Evolutionary conservation across 345 rosid species (phyloP).

Genomic region (Eucalyptus pumila): DNA sequence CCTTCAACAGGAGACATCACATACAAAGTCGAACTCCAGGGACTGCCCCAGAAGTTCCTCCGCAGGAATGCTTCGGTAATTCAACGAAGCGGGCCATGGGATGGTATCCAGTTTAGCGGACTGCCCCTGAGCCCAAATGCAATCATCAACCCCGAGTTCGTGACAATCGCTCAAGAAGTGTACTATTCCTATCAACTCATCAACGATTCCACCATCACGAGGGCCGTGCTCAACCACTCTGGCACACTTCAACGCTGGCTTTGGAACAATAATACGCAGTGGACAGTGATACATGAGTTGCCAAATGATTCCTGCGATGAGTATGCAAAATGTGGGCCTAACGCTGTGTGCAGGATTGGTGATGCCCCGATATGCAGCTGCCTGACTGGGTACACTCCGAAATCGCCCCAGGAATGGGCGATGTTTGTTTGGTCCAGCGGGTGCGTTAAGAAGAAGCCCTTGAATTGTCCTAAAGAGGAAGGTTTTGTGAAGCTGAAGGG

Average conservation of each 20-base stretch:
- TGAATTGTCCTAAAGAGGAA: neutral
- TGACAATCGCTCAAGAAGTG: neutral
- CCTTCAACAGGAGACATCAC: constrained; percentile 21
- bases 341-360: neutral
- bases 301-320: neutral
- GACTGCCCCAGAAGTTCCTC: constrained; percentile 5
- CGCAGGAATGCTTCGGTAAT: neutral
- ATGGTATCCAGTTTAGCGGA: constrained; percentile 1
- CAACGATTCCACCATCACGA: neutral
- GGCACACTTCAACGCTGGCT: neutral
- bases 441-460: neutral
- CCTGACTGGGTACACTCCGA: neutral
- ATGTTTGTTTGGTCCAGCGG: neutral
- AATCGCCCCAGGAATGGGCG: neutral
- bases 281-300: neutral
- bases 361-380: neutral
- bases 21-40: neutral
- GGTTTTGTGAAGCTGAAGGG: constrained; percentile 3
- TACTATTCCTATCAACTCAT: neutral
- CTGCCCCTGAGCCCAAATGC: neutral
- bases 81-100: constrained; percentile 18
- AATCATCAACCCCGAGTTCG: neutral
- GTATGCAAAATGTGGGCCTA: neutral
- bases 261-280: neutral
- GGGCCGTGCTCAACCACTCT: neutral